Evolutionary conservation across 2,329 filamentous ascomycete genomes (phyloP).

Genomic region (Penicillium sp.): DNA sequence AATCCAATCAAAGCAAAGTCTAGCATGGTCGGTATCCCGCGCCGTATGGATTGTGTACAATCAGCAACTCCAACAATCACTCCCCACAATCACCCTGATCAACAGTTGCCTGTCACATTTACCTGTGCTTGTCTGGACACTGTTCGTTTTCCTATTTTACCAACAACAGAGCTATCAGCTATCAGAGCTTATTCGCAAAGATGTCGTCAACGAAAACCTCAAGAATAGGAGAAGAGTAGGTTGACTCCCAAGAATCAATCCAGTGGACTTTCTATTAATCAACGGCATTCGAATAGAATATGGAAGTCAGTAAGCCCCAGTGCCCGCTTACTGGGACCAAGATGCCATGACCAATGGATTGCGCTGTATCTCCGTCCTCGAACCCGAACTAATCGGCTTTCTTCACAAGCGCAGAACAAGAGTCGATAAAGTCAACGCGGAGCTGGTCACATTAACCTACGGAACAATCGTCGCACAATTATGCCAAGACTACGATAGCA

Average conservation of each 20-base stretch:
- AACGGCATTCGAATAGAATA: conserved; percentile 51
- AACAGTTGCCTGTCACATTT: conserved; percentile 7
- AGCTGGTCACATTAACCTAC: conserved; percentile 93
- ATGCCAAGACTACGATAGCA: conserved; percentile 88
- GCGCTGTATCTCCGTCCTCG: not conserved
- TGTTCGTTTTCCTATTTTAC: not conserved
- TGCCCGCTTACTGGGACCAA: not conserved
- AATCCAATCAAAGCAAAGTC: not conserved
- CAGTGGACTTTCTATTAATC: conserved; percentile 18
- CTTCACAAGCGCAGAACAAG: conserved; percentile 56
- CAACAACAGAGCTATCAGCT: not conserved
- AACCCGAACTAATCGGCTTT: conserved; percentile 12
- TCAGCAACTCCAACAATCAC: conserved; percentile 15
- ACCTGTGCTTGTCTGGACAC: not conserved
- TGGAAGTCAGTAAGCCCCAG: conserved; percentile 66
- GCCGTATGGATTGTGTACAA: not conserved
- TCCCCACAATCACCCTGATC: conserved; percentile 18
- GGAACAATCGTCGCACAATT: conserved; percentile 94
- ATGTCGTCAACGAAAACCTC: conserved; percentile 57
- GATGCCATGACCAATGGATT: not conserved
- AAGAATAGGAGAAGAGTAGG: conserved; percentile 67
- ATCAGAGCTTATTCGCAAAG: not conserved
- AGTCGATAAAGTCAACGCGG: conserved; percentile 95
- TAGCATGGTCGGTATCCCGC: not conserved
- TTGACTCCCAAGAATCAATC: conserved; percentile 8